Evolutionary conservation across 768 basidiomycete species (phyloP).

Genomic region (Pulveroboletus sp.): DNA sequence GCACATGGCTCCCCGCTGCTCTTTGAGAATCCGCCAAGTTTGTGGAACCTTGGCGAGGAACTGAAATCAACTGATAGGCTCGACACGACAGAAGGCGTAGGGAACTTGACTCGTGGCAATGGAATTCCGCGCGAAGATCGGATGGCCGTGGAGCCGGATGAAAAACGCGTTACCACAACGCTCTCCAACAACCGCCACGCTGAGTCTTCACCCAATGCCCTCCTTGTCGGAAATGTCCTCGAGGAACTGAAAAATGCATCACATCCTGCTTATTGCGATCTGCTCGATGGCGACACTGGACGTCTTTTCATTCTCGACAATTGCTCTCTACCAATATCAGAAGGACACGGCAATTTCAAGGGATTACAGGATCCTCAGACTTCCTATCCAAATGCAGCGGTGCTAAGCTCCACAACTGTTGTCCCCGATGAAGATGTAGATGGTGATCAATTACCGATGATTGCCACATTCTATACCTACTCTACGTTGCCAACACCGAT

Average conservation of each 20-base stretch:
- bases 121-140: slow-evolving; percentile 2
- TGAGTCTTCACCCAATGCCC: slow-evolving; percentile 1
- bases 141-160: slow-evolving; percentile 3
- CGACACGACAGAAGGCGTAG: neutral
- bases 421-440: slow-evolving; percentile 15
- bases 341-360: slow-evolving; percentile 3
- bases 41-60: slow-evolving; percentile 8
- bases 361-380: slow-evolving; percentile 15
- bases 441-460: slow-evolving; percentile 14
- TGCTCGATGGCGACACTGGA: neutral
- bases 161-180: neutral
- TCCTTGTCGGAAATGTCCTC: neutral
- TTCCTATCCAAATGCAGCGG: slow-evolving; percentile 12
- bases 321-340: neutral
- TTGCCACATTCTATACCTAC: slow-evolving; percentile 23
- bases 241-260: neutral
- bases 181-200: neutral
- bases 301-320: neutral
- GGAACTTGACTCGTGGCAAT: neutral
- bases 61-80: neutral
- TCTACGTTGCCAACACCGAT: slow-evolving; percentile 26
- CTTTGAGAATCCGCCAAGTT: neutral
- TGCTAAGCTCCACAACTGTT: slow-evolving; percentile 6
- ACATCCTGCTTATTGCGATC: neutral
- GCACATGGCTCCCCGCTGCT: slow-evolving; percentile 6